Conservation (phyloP, 2,329 filamentous ascomycete genomes). For the Xylariomycetidae sp. region DNA sequence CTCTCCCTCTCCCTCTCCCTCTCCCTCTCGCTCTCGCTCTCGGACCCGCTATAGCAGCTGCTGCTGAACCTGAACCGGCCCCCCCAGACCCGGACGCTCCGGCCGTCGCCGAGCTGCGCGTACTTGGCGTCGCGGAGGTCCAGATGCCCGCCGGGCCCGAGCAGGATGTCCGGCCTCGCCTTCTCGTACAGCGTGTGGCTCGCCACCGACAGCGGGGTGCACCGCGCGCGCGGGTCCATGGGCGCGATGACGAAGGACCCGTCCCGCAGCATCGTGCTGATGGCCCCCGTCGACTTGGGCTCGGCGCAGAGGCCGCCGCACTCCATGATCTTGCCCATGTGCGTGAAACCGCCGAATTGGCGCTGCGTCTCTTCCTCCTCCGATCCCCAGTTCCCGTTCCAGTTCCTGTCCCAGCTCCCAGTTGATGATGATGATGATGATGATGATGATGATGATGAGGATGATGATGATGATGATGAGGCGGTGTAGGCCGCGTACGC, state of each 20-base stretch:
- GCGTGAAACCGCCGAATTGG: conserved; percentile 33
- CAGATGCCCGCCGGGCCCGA: conserved; percentile 45
- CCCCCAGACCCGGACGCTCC: conserved; percentile 35
- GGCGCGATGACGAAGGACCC: conserved; percentile 45
- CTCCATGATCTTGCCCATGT: conserved; percentile 55
- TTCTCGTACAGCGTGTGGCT: conserved; percentile 54
- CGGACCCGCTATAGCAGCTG: no score
- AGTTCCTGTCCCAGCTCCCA: no score
- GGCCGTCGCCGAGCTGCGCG: conserved; percentile 34
- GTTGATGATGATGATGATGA: no score
- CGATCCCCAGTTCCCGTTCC: conserved; percentile 3
- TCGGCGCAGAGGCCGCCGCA: conserved; percentile 44
- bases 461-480: no score
- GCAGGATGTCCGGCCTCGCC: conserved; percentile 42
- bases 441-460: no score
- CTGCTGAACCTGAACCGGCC: conserved; percentile 30
- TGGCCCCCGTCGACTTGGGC: conserved; percentile 39
- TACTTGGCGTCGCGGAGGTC: conserved; percentile 37
- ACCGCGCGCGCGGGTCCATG: conserved; percentile 31
- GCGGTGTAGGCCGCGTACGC: conserved; percentile 30
- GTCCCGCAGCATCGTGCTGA: conserved; percentile 34
- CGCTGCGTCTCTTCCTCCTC: conserved; percentile 8
- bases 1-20: no score
- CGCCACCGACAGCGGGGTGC: conserved; percentile 45
- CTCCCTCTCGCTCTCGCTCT: no score